Conservation (phyloP, 148 eudicot species). For the Amaranthus cruentus region DNA sequence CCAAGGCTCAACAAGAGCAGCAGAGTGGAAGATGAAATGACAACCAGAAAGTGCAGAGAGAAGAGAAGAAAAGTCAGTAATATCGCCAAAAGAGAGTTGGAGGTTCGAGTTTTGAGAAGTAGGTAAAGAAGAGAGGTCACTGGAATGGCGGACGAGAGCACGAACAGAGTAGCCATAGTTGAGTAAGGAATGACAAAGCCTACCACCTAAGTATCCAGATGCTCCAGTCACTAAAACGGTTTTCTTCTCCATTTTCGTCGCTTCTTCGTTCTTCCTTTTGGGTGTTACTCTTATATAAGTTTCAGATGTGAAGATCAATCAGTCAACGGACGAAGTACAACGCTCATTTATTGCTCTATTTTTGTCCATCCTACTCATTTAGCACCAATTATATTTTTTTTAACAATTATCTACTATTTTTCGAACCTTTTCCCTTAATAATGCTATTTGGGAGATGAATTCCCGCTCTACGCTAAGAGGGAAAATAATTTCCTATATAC, state of each 20-base stretch:
- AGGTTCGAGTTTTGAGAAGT: slow-evolving; percentile 28
- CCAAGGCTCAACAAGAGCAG: slow-evolving; percentile 96
- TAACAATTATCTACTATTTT: too few relatives aligned
- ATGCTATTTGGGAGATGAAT: too few relatives aligned
- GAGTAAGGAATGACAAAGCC: slow-evolving; percentile 65
- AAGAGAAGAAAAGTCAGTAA: slow-evolving; percentile 61
- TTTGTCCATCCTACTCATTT: too few relatives aligned
- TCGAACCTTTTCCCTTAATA: too few relatives aligned
- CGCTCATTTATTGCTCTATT: too few relatives aligned
- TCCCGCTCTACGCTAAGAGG: too few relatives aligned
- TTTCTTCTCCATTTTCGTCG: neutral
- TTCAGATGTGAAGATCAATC: too few relatives aligned
- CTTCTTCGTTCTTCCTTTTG: too few relatives aligned
- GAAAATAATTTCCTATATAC: too few relatives aligned
- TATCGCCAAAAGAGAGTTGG: slow-evolving; percentile 65
- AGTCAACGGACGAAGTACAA: too few relatives aligned
- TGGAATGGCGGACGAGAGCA: slow-evolving; percentile 74
- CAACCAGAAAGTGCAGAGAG: slow-evolving; percentile 59
- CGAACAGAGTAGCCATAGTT: slow-evolving; percentile 52
- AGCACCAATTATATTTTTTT: too few relatives aligned
- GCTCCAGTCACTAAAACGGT: slow-evolving; percentile 84
- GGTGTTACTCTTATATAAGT: too few relatives aligned
- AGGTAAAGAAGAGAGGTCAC: slow-evolving; percentile 59
- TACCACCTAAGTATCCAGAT: slow-evolving; percentile 84
- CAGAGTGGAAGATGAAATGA: slow-evolving; percentile 64